phyloP scores from a whole-genome alignment of 2,329 filamentous ascomycete species.

The Ustulina deusta region DNA sequence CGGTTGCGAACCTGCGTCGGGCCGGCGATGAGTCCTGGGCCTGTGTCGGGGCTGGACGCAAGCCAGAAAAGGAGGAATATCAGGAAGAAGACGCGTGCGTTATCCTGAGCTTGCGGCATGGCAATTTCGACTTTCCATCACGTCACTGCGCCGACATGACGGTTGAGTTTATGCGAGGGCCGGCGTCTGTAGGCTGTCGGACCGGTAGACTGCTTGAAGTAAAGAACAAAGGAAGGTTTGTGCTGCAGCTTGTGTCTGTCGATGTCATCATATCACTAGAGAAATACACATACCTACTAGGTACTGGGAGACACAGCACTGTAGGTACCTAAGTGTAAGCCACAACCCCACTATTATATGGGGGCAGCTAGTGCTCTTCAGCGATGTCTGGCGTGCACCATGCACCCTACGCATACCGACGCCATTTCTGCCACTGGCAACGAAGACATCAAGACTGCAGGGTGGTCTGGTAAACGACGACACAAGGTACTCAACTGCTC shows the following conservation, averaged over 20 bases:
- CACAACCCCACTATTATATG: background rate
- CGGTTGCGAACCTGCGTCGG: slow-evolving; percentile 60
- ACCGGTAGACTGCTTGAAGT: slow-evolving; percentile 3
- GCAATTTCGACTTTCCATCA: slow-evolving; percentile 49
- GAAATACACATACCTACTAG: too few relatives aligned
- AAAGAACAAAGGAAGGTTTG: background rate
- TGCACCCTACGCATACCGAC: background rate
- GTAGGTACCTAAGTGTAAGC: background rate
- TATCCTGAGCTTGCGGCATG: slow-evolving; percentile 64
- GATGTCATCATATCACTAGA: slow-evolving; percentile 22
- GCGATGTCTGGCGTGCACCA: background rate
- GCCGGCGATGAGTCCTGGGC: slow-evolving; percentile 56
- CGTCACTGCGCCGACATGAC: slow-evolving; percentile 40
- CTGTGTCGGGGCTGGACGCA: slow-evolving; percentile 56
- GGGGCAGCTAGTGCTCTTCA: background rate
- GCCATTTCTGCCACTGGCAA: too few relatives aligned
- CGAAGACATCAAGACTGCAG: too few relatives aligned
- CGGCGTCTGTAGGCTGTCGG: slow-evolving; percentile 20
- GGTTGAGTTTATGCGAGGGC: slow-evolving; percentile 35
- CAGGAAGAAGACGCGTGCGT: slow-evolving; percentile 58
- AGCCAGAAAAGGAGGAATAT: slow-evolving; percentile 61
- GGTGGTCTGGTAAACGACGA: background rate
- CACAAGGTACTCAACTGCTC: background rate
- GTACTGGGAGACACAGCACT: too few relatives aligned
- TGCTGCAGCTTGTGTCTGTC: slow-evolving; percentile 4